phyloP scores from a whole-genome alignment of 331 rosid genomes.

The Rosa hybrid region DNA sequence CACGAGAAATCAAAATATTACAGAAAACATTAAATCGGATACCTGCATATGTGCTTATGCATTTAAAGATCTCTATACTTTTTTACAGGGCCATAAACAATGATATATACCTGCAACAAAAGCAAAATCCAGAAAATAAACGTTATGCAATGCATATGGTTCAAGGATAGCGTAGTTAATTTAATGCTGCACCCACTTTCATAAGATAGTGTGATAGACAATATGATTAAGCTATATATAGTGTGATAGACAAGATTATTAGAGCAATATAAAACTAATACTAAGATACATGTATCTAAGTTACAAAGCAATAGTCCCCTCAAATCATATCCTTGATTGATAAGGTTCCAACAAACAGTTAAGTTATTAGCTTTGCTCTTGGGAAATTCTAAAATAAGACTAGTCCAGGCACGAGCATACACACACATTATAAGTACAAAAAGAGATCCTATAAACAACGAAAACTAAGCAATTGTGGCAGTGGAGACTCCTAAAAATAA shows the following conservation, averaged over 20 bases:
- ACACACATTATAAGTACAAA: too few species aligned
- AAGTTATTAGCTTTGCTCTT: background rate
- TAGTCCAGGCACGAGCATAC: too few species aligned
- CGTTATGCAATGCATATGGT: constrained; percentile 10
- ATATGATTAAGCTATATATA: background rate
- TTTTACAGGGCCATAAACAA: constrained; percentile 97
- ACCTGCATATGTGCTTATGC: constrained; percentile 98
- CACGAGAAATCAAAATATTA: constrained; percentile 23
- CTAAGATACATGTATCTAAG: background rate
- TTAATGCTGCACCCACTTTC: background rate
- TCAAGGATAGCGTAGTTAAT: background rate
- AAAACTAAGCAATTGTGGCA: too few species aligned
- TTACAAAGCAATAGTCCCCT: background rate
- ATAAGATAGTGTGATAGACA: background rate
- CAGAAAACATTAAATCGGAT: constrained; percentile 21
- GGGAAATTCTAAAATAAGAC: background rate
- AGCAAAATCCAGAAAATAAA: constrained; percentile 21
- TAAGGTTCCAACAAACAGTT: background rate
- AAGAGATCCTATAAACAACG: too few species aligned
- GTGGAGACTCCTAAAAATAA: too few species aligned
- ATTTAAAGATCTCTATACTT: constrained; percentile 97
- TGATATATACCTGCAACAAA: constrained; percentile 75
- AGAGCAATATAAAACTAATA: background rate
- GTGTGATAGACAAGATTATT: background rate
- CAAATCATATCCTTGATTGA: background rate